Evolutionary conservation across 2,329 filamentous ascomycete genomes (phyloP).

Genomic region (Pyrenophora tritici-repentis): DNA sequence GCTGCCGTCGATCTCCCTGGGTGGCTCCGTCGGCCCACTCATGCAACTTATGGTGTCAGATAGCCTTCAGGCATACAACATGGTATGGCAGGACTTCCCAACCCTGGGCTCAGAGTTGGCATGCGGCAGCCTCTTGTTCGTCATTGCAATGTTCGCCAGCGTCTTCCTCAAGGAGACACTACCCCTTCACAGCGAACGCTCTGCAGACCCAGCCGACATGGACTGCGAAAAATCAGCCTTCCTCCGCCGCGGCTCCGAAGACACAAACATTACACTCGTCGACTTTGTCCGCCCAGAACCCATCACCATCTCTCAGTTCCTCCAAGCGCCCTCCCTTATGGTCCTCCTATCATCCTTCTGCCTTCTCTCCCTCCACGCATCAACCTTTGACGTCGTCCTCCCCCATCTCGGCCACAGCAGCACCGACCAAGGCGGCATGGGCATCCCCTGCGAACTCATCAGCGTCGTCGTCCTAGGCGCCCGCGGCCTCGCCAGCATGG

Average conservation of each 20-base stretch:
- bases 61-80: conserved; percentile 49
- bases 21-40: conserved; percentile 54
- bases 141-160: conserved; percentile 48
- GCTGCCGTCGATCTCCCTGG: conserved; percentile 52
- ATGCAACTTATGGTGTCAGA: conserved; percentile 50
- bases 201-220: conserved; percentile 28
- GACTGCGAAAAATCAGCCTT: conserved; percentile 56
- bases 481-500: conserved; percentile 48
- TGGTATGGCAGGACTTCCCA: conserved; percentile 51
- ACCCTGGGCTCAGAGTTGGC: conserved; percentile 53
- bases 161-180: conserved; percentile 50
- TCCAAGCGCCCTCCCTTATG: conserved; percentile 53
- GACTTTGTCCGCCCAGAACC: conserved; percentile 48
- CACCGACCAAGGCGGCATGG: conserved; percentile 52
- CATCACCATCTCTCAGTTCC: conserved; percentile 52
- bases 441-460: conserved; percentile 53
- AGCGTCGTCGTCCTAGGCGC: conserved; percentile 50
- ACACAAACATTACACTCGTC: conserved; percentile 41
- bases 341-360: conserved; percentile 56
- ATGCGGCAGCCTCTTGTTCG: conserved; percentile 49
- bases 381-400: conserved; percentile 57
- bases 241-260: conserved; percentile 47
- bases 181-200: conserved; percentile 31
- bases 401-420: conserved; percentile 55
- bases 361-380: conserved; percentile 61